These are phyloP conservation scores for Eremothecium coryli DNA, from an alignment of 1,139 yeast species.

Conservation along the genomic window DNA sequence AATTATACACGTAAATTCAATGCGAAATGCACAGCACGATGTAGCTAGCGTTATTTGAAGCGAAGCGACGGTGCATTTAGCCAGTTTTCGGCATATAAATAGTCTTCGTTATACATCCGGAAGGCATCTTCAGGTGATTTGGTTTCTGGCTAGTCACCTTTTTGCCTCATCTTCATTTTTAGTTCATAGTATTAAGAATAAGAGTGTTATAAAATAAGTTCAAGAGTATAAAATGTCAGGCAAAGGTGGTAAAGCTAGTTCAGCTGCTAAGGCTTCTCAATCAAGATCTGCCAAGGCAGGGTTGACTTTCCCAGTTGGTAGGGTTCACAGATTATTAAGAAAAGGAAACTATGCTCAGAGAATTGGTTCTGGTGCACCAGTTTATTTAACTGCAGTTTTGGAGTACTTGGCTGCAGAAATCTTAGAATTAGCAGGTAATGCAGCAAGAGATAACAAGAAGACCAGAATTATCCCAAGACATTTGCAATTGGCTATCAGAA, in stretches of 20 bases:
- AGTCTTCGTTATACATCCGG: too few species aligned
- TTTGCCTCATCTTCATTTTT: too few species aligned
- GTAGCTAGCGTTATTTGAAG: too few species aligned
- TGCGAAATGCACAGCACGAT: too few species aligned
- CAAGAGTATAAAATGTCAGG: constrained; percentile 70
- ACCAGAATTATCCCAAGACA: constrained; percentile 99
- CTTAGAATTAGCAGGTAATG: constrained; percentile 96
- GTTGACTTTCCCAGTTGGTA: constrained; percentile 98
- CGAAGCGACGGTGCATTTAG: too few species aligned
- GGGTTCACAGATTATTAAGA: constrained; percentile 95
- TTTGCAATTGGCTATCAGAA: constrained; percentile 95
- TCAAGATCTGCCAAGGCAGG: constrained; percentile 98
- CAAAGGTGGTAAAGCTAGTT: constrained; percentile 95
- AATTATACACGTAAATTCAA: too few species aligned
- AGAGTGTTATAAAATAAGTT: too few species aligned
- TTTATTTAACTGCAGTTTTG: constrained; percentile 89
- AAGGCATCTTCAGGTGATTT: too few species aligned
- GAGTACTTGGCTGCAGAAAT: constrained; percentile 97
- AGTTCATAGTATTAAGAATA: too few species aligned
- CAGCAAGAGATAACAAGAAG: constrained; percentile 97
- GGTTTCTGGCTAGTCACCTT: too few species aligned
- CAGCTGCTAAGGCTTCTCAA: constrained; percentile 88
- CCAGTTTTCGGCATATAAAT: too few species aligned
- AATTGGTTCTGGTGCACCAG: constrained; percentile 98
- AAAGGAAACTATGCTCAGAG: constrained; percentile 99